A percentile compares a stretch with the other conserved stretches of the same genome.
These are phyloP conservation scores for Cymbopogon citratus DNA, from an alignment of 176 grass and related monocot genomes.

Conservation along the genomic window DNA sequence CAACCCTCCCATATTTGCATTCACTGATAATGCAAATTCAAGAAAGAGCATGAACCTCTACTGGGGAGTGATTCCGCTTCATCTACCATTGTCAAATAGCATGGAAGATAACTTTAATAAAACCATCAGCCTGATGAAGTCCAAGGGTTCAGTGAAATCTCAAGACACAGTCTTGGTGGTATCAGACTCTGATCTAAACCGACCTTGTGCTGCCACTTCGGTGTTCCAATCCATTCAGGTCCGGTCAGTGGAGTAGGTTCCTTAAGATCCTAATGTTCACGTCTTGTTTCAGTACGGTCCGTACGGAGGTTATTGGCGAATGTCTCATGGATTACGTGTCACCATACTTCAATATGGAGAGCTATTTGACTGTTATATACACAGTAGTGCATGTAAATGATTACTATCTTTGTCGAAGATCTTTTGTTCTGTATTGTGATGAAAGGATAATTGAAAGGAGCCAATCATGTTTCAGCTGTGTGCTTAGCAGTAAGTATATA, in stretches of 20 bases:
- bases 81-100: slow-evolving; percentile 31
- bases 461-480: too few species aligned
- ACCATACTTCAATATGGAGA: background rate
- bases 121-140: slow-evolving; percentile 44
- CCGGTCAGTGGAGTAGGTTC: slow-evolving; percentile 37
- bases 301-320: background rate
- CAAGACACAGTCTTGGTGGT: slow-evolving; percentile 53
- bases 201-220: slow-evolving; percentile 29
- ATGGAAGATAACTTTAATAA: slow-evolving; percentile 56
- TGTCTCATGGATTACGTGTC: background rate
- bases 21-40: slow-evolving; percentile 45
- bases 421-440: background rate
- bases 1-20: slow-evolving; percentile 61
- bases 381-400: background rate
- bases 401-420: background rate
- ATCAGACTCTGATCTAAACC: slow-evolving; percentile 50
- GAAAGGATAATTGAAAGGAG: background rate
- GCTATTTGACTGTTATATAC: background rate
- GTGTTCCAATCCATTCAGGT: slow-evolving; percentile 59
- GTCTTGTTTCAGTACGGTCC: background rate
- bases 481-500: too few species aligned
- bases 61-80: slow-evolving; percentile 62
- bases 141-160: slow-evolving; percentile 43
- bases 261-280: background rate
- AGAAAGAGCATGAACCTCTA: slow-evolving; percentile 68